Percentiles rank a stretch among this genome's conserved stretches.
Conservation (phyloP, 2,329 filamentous ascomycete genomes). For the Ascochyta koolunga region DNA sequence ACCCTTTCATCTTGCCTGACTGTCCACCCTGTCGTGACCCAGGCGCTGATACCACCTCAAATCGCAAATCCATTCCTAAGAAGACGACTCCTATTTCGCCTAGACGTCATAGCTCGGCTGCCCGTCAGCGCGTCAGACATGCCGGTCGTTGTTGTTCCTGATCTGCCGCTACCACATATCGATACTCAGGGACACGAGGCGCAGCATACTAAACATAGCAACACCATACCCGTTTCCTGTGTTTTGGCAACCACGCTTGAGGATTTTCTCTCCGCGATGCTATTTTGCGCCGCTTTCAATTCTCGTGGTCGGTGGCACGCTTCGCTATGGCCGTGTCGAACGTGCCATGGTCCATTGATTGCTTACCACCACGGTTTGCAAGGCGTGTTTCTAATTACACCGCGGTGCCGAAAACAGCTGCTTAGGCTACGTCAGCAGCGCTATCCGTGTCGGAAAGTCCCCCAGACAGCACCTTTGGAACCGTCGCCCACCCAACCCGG, state of each 20-base stretch:
- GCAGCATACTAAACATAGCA: constrained; percentile 46
- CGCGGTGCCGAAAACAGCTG: constrained; percentile 5
- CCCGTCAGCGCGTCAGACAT: constrained; percentile 24
- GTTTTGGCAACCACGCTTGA: constrained; percentile 21
- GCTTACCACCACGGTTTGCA: background rate
- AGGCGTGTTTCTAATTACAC: constrained; percentile 14
- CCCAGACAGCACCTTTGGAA: background rate
- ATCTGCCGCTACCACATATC: constrained; percentile 37
- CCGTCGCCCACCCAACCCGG: constrained; percentile 1
- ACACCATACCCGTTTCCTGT: constrained; percentile 30
- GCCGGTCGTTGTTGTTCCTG: constrained; percentile 31
- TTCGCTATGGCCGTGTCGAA: constrained; percentile 9
- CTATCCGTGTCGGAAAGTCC: constrained; percentile 2
- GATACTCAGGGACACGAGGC: constrained; percentile 36
- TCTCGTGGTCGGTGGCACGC: constrained; percentile 20
- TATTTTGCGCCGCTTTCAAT: constrained; percentile 21
- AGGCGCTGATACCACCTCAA: constrained; percentile 19
- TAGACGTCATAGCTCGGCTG: constrained; percentile 31
- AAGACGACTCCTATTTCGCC: constrained; percentile 30
- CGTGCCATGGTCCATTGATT: constrained; percentile 1
- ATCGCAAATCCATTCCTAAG: constrained; percentile 25
- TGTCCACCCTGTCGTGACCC: constrained; percentile 4
- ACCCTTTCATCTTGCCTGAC: constrained; percentile 19
- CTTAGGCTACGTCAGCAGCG: constrained; percentile 15
- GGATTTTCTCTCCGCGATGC: constrained; percentile 22